Conservation (phyloP, 768 basidiomycete species). For the Hydnomerulius pinastri region DNA sequence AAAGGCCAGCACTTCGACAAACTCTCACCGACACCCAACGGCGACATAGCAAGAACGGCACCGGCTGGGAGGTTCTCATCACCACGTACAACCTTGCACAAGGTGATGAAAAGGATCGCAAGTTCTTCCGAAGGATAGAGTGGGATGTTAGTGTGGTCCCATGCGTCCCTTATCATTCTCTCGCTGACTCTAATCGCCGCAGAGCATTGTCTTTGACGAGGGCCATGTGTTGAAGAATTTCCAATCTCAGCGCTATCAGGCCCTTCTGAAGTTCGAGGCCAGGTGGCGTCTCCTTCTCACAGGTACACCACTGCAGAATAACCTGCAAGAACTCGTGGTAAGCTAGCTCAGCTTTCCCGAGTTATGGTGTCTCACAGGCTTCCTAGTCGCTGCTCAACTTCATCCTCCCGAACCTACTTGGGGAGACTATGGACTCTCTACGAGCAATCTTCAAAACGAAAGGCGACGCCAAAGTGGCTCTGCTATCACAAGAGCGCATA, state of each 20-base stretch:
- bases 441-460: conserved; percentile 97
- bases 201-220: conserved; percentile 96
- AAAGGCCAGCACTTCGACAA: conserved; percentile 72
- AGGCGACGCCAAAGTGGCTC: conserved; percentile 84
- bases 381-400: conserved; percentile 94
- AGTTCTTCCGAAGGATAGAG: conserved; percentile 87
- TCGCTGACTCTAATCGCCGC: conserved; percentile 6
- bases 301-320: conserved; percentile 93
- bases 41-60: conserved; percentile 45
- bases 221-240: conserved; percentile 98
- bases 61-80: conserved; percentile 90
- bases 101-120: conserved; percentile 83
- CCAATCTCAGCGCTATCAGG: conserved; percentile 94
- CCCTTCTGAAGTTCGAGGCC: conserved; percentile 81
- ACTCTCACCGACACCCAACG: conserved; percentile 65
- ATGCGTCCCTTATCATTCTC: not conserved
- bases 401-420: conserved; percentile 90
- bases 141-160: conserved; percentile 82
- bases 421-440: conserved; percentile 71
- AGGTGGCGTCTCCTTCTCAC: conserved; percentile 92
- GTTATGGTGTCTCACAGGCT: conserved; percentile 6
- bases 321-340: conserved; percentile 87
- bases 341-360: conserved; percentile 26
- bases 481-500: conserved; percentile 91
- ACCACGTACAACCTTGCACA: conserved; percentile 96